Conservation (phyloP, 2,329 filamentous ascomycete genomes). For the Samsoniella hepiali region DNA sequence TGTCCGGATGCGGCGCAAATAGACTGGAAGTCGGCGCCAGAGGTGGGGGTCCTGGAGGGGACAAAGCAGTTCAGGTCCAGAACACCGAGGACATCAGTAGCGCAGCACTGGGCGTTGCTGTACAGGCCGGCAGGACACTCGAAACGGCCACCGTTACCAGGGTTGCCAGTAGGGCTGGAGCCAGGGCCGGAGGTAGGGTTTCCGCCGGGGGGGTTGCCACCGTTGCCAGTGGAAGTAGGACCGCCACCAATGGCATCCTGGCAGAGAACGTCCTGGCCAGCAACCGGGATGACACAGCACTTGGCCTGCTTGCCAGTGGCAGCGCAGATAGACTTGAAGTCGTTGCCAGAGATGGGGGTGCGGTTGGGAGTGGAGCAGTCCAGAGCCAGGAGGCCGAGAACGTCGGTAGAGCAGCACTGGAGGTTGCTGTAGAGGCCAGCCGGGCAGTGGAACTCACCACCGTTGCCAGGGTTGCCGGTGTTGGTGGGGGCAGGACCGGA, state of each 20-base stretch:
- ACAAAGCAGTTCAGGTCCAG: conserved; percentile 43
- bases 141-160: not conserved
- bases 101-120: conserved; percentile 43
- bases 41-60: not conserved
- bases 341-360: not conserved
- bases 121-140: conserved; percentile 24
- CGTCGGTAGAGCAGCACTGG: conserved; percentile 47
- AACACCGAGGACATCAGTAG: conserved; percentile 45
- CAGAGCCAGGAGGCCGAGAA: conserved; percentile 45
- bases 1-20: conserved; percentile 45
- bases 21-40: conserved; percentile 14
- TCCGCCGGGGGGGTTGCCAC: not conserved
- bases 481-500: not conserved
- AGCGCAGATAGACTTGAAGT: conserved; percentile 36
- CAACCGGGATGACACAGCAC: conserved; percentile 51
- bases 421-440: conserved; percentile 28
- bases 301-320: conserved; percentile 46
- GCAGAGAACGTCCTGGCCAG: conserved; percentile 17
- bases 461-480: not conserved
- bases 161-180: not conserved
- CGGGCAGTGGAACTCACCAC: conserved; percentile 21
- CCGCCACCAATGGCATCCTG: not conserved
- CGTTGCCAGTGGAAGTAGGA: not conserved
- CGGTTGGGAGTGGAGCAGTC: conserved; percentile 35
- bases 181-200: not conserved